Base-by-base conservation (phyloP, 2,329 filamentous ascomycete genomes). In the Iodosphaeria phyllophila region DNA sequence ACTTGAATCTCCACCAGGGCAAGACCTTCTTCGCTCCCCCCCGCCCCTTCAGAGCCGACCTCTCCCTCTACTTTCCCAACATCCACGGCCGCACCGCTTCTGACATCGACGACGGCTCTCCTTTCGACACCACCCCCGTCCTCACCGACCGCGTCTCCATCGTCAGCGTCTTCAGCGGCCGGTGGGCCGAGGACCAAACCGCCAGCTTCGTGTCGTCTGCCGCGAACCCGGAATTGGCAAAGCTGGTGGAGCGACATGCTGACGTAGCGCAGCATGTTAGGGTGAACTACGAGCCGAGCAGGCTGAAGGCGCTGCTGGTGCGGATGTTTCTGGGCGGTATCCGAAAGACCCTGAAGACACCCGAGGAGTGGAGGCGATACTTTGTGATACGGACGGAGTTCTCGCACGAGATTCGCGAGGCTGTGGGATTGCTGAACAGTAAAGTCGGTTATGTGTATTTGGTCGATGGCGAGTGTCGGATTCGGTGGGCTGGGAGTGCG, bases 381-480 rank as follows among this genome's bases (percentile, higher is more conserved):
- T 71, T 76, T 35, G 39, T 74, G 16, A 61, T 76, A 12, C 53
- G 54, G 25, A 57, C 51, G 31, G 68, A 65, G 19, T 43, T 75
- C 26, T 61, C 64, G 1, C 62, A 71, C 26, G 58, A 69, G 28
- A 65, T 74, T 28, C 57, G 62, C 26, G 69, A 74, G 46, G 56
- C 53, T 19, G 67, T 76, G 32, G 72, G 71, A 8, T 37, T 92
- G 44, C 54, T 92, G 43, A 98, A 98, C 51, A 72, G 70, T 36
- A 91, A 84, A 50, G 86, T 93, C 17, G 86, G 84, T 18, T 95
- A 93, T 52, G 75, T 84, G 4, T 98, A 92, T 50, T 60, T 98
- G 23, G 60, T 98, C 30, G 89, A 98, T 46, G 60, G 72, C 32
- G 61, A 84, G 34, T 92, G 83, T 47, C 77, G 72, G 51, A 91